A percentile compares a stretch with the other conserved stretches of the same genome.
Conservation (phyloP, 2,329 filamentous ascomycete species). For the Talaromyces rugulosus region DNA sequence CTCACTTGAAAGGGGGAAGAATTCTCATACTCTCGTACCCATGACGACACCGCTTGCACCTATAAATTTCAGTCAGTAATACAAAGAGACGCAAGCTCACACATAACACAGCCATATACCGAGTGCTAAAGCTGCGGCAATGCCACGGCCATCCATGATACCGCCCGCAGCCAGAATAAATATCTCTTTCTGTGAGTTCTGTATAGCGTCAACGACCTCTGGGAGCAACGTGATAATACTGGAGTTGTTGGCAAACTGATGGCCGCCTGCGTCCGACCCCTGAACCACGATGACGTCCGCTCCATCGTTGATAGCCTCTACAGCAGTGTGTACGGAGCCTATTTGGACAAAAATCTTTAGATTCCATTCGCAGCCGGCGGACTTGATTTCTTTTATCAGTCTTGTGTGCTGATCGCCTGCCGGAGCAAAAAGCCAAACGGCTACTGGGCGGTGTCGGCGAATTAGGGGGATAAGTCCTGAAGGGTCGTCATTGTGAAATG, state of each 20-base stretch:
- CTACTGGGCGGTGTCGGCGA: conserved; percentile 50
- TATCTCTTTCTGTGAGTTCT: conserved; percentile 23
- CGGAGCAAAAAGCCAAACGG: conserved; percentile 66
- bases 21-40: conserved; percentile 34
- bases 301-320: conserved; percentile 45
- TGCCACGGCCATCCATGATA: conserved; percentile 53
- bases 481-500: conserved; percentile 42
- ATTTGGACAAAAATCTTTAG: conserved; percentile 58
- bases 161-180: conserved; percentile 57
- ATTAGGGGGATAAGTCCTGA: conserved; percentile 46
- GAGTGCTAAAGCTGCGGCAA: conserved; percentile 52
- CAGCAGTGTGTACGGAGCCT: conserved; percentile 55
- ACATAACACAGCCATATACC: conserved; percentile 32
- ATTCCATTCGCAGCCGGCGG: conserved; percentile 28
- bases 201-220: conserved; percentile 51
- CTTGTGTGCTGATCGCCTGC: conserved; percentile 34
- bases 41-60: conserved; percentile 32
- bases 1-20: background rate
- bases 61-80: background rate
- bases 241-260: conserved; percentile 54
- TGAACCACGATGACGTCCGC: conserved; percentile 60
- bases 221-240: conserved; percentile 56
- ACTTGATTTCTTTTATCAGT: conserved; percentile 26
- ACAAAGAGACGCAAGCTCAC: background rate
- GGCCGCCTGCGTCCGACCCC: conserved; percentile 61